Evolutionary conservation across 2,329 filamentous ascomycete genomes (phyloP), one percentile per base, ranked within the genome.

Genomic region (Colletotrichum plurivorum): DNA sequence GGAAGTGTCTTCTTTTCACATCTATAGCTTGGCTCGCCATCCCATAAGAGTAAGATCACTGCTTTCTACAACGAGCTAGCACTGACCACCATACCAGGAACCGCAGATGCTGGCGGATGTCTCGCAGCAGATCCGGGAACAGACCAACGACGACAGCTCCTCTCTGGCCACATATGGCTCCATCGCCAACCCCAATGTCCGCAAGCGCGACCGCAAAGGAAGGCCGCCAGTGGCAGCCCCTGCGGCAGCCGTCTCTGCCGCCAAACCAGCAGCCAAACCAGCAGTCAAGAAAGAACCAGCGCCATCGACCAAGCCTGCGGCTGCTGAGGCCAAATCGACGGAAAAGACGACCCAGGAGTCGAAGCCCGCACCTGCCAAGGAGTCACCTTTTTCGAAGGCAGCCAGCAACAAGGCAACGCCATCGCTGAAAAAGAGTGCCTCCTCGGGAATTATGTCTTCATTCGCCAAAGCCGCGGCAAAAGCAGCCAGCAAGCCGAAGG

Each of bases 21-120:
- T 98, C 51, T 98, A 98, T 82, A 97, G 94, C 75, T 77, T 98
- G 18, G 90, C 93, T 49, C 87, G 93, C 1, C 87, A 89, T 45
- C 87, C 90, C 1, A 83, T 94, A 16, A 92, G 91, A 78, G 91
- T 89, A 80, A 48, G 78, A 36, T 36, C 9, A 36, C 31, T 36
- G 2, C 5, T 31, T 9, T 1, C 10, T 16, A 3, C 55, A 12
- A 10, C 4, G 1, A 2, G 7, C 12, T 5, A 2, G 48, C 0
- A 25, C 51, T 69, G 7, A 68, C 41, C 2, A 8, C 31, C 9
- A 5, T n/a, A 18, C 4, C 22, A 83, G 77, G 87, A 95, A 75
- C 80, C 96, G 18, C 89, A 93, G 73, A 78, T 91, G 1, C 83
- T 98, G 46, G 89, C 91, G 4, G 91, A 96, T 63, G 88, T 90